Evolutionary conservation across 257 asterid species (phyloP), one percentile per base, ranked within the genome.

Genomic region (Ilex asprella): DNA sequence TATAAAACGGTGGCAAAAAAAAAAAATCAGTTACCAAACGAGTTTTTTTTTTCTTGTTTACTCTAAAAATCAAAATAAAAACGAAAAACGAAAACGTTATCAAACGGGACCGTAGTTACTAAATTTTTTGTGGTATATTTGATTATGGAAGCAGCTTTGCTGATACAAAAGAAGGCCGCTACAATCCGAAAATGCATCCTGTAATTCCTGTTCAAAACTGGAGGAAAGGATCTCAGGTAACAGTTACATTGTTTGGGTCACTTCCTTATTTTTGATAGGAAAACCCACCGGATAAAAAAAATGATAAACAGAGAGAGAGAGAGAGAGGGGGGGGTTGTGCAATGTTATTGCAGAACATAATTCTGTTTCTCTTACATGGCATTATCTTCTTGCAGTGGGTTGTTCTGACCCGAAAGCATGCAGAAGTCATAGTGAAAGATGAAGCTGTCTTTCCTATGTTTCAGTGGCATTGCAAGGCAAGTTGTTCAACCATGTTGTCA

Each of bases 201-300:
- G 73, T 75, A 49, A 75, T 92, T 79, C 89, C 89, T 62, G 89
- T 81, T 72, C 73, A 76, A 56, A 74, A 77, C 76, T 92, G 99
- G 99, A 85, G 96, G 79, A 92, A 92, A 77, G 99, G 99, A 68
- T 92, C 99, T 65, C 99, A 92, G 99, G 99, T 92, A 76, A 65
- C 14, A 1, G 75, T 64, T 50, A 67, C 46, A n/a, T n/a, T 14
- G 35, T 61, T 47, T 21, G 55, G 49, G 27, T 60, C 44, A 55
- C 32, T 21, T 14, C 12, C 39, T 49, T 56, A 65, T 31, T 32
- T 15, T 62, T 29, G 27, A 58, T 51, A 44, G 11, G 21, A 61
- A 41, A 32, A 57, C 55, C 56, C n/a, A 46, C n/a, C 27, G 57
- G 46, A 39, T 59, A 60, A 68, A 61, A 64, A 55, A 49, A 70